Percentiles rank a stretch among this genome's conserved stretches.
Evolutionary conservation across 306 rosid genomes (phyloP).

Genomic region (Prunus fruticosa): DNA sequence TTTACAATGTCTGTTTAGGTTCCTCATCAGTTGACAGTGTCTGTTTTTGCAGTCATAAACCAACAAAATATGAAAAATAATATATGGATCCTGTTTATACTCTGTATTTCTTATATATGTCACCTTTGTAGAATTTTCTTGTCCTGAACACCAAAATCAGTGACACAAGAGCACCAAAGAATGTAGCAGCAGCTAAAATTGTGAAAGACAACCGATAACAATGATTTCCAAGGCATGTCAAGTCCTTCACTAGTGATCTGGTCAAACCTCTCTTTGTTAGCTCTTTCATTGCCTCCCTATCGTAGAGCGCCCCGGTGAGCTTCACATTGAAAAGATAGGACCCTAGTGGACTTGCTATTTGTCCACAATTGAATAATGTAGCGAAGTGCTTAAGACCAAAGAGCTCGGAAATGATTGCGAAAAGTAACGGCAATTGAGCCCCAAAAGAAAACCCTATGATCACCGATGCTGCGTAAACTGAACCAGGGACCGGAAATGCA

Average conservation of each 20-base stretch:
- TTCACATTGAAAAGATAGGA: conserved; percentile 18
- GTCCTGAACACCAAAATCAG: conserved; percentile 23
- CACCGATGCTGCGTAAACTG: conserved; percentile 28
- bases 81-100: not conserved
- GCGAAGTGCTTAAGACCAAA: conserved; percentile 34
- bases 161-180: conserved; percentile 4
- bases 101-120: conserved; percentile 28
- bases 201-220: conserved; percentile 12
- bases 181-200: conserved; percentile 10
- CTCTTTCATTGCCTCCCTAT: not conserved
- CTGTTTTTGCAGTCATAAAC: not conserved
- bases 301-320: conserved; percentile 21
- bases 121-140: conserved; percentile 9
- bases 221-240: not conserved
- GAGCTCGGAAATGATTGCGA: conserved; percentile 30
- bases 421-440: conserved; percentile 27
- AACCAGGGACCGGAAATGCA: conserved; percentile 27
- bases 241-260: not conserved
- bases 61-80: not conserved
- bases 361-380: conserved; percentile 24
- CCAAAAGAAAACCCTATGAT: conserved; percentile 37
- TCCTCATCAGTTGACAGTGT: not conserved
- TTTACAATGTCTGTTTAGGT: not conserved
- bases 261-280: not conserved
- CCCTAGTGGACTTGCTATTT: conserved; percentile 13